Percentiles rank a stretch among this genome's conserved stretches.
These are phyloP conservation scores for Nymphaea colorata DNA, from an alignment of 164 flowering plant species.

Conservation along the genomic window DNA sequence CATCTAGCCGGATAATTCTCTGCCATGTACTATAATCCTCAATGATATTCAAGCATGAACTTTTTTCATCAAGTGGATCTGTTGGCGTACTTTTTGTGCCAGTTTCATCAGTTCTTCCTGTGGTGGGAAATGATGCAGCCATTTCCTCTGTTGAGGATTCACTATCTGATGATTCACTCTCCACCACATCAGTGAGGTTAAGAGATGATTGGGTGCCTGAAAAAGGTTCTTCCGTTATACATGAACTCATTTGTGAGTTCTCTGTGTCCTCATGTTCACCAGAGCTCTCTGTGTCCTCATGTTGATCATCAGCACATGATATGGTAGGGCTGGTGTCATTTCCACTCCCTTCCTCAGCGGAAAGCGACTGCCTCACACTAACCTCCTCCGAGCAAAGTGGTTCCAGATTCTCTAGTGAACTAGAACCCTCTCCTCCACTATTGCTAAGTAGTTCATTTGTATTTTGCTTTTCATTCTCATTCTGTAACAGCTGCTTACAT, in stretches of 20 bases:
- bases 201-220: not conserved
- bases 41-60: slow-evolving; percentile 12
- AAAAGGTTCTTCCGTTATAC: not conserved
- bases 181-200: not conserved
- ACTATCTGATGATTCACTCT: not conserved
- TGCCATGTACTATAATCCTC: slow-evolving; percentile 93
- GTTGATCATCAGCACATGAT: not conserved
- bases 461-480: slow-evolving; percentile 6
- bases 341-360: slow-evolving; percentile 44
- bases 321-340: slow-evolving; percentile 3
- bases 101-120: not conserved
- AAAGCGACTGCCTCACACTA: slow-evolving; percentile 82
- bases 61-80: slow-evolving; percentile 13
- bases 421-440: slow-evolving; percentile 11
- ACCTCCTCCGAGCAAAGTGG: slow-evolving; percentile 58
- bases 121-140: not conserved
- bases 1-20: slow-evolving; percentile 88
- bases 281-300: not conserved
- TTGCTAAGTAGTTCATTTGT: slow-evolving; percentile 4
- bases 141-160: not conserved
- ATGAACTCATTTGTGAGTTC: not conserved
- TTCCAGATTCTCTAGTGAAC: slow-evolving; percentile 19
- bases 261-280: not conserved
- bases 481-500: slow-evolving; percentile 23
- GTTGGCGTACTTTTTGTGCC: not conserved